A percentile compares a stretch with the other conserved stretches of the same genome.
Evolutionary conservation across 805 yeast species (phyloP).

Genomic region (Candida takata): DNA sequence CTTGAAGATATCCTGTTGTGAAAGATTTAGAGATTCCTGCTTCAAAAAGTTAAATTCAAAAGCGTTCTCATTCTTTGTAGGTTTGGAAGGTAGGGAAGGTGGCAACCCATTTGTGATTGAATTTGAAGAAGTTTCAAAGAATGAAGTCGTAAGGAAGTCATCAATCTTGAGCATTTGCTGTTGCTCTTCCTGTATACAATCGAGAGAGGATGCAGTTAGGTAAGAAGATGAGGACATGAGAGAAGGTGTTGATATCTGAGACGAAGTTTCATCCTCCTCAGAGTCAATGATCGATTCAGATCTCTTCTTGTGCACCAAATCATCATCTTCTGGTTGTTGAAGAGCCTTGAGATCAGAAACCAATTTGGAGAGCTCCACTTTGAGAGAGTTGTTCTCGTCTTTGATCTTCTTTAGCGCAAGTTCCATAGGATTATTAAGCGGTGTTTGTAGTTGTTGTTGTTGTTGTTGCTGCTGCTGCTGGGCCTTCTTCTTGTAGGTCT

Average conservation of each 20-base stretch:
- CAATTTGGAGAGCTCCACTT: slow-evolving; percentile 36
- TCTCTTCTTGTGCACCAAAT: slow-evolving; percentile 19
- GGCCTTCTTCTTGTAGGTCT: slow-evolving; percentile 13
- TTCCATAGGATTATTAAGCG: slow-evolving; percentile 27
- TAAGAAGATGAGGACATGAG: slow-evolving; percentile 15
- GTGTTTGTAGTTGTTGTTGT: no score
- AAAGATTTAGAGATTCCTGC: slow-evolving; percentile 8
- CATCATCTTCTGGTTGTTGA: slow-evolving; percentile 6
- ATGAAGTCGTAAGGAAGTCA: slow-evolving; percentile 20
- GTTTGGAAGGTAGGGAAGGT: slow-evolving; percentile 6
- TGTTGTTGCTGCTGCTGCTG: slow-evolving; percentile 1
- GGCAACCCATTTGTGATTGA: slow-evolving; percentile 5
- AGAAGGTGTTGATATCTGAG: slow-evolving; percentile 23
- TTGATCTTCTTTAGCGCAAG: slow-evolving; percentile 35
- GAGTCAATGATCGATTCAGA: slow-evolving; percentile 14
- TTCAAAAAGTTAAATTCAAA: slow-evolving; percentile 22
- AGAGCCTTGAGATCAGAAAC: slow-evolving; percentile 37
- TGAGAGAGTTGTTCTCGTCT: slow-evolving; percentile 38
- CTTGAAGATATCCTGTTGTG: no score
- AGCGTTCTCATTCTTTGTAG: slow-evolving; percentile 10
- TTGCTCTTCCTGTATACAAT: slow-evolving; percentile 21
- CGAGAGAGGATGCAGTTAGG: slow-evolving; percentile 13
- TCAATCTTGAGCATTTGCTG: slow-evolving; percentile 19
- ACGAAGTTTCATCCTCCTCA: slow-evolving; percentile 20
- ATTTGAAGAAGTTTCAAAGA: slow-evolving; percentile 17